Conservation (phyloP, 192 early-diverging fungal species). For the Podila minutissima region DNA sequence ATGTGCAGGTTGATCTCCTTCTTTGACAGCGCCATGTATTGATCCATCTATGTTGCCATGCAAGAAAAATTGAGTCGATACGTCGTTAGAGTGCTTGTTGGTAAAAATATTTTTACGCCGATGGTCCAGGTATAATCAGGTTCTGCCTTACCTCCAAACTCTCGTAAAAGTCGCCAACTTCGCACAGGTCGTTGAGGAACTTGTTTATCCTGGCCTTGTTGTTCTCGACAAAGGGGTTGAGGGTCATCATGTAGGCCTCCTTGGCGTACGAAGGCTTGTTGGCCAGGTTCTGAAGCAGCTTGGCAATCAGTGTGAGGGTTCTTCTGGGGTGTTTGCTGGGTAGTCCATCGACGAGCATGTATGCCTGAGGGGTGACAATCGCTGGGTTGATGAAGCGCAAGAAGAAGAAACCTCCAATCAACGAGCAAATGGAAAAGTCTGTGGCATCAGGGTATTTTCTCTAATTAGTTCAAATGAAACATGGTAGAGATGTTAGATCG, state of each 20-base stretch:
- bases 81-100: too few relatives aligned
- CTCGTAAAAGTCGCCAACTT: conserved; percentile 96
- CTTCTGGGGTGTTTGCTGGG: conserved; percentile 84
- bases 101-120: too few relatives aligned
- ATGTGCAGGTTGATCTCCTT: conserved; percentile 91
- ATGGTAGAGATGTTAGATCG: background rate
- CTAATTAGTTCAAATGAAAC: conserved; percentile 36
- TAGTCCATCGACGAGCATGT: conserved; percentile 88
- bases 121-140: too few relatives aligned
- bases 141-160: conserved; percentile 71
- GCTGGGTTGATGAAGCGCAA: conserved; percentile 98
- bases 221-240: conserved; percentile 90
- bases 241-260: conserved; percentile 90
- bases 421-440: conserved; percentile 89
- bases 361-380: conserved; percentile 94
- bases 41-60: conserved; percentile 78
- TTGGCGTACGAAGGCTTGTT: conserved; percentile 94
- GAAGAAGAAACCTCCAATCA: conserved; percentile 98
- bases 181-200: conserved; percentile 93
- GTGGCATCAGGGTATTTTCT: conserved; percentile 92
- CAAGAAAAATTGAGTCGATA: background rate
- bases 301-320: conserved; percentile 92
- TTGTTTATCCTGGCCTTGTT: conserved; percentile 87
- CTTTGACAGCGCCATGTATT: conserved; percentile 95
- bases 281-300: conserved; percentile 94